Evolutionary conservation across 1,139 yeast genomes (phyloP).

Genomic region (Hyphopichia khmerensis): DNA sequence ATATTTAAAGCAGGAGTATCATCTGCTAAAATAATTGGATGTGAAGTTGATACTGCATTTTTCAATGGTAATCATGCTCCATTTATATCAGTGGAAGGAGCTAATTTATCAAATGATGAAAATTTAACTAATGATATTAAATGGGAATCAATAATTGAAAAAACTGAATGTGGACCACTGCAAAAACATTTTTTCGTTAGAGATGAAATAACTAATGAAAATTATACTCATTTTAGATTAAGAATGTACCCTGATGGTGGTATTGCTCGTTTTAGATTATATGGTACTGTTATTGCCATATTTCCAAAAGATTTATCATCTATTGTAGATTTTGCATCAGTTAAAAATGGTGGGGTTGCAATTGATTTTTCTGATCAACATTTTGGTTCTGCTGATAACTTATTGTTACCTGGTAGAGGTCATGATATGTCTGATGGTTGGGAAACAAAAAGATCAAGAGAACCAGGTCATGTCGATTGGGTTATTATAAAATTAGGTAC

Average conservation of each 20-base stretch:
- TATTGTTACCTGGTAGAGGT: conserved; percentile 90
- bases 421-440: conserved; percentile 97
- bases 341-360: conserved; percentile 86
- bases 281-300: conserved; percentile 76
- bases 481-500: conserved; percentile 78
- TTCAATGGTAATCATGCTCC: conserved; percentile 97
- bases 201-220: conserved; percentile 51
- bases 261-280: conserved; percentile 87
- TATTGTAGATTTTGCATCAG: conserved; percentile 74
- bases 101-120: conserved; percentile 33
- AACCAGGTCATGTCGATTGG: conserved; percentile 87
- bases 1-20: conserved; percentile 80
- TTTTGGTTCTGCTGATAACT: conserved; percentile 86
- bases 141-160: conserved; percentile 73
- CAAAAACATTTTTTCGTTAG: conserved; percentile 81
- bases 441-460: conserved; percentile 93
- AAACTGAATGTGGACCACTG: conserved; percentile 82
- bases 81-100: conserved; percentile 78
- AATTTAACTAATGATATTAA: conserved; percentile 24
- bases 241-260: conserved; percentile 98
- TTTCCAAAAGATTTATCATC: conserved; percentile 46
- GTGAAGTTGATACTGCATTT: conserved; percentile 89
- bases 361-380: conserved; percentile 84
- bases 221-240: conserved; percentile 76
- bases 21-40: conserved; percentile 74